Conservation (phyloP, 352 stramenopile species). For the Thalassiosira ordinaria region DNA sequence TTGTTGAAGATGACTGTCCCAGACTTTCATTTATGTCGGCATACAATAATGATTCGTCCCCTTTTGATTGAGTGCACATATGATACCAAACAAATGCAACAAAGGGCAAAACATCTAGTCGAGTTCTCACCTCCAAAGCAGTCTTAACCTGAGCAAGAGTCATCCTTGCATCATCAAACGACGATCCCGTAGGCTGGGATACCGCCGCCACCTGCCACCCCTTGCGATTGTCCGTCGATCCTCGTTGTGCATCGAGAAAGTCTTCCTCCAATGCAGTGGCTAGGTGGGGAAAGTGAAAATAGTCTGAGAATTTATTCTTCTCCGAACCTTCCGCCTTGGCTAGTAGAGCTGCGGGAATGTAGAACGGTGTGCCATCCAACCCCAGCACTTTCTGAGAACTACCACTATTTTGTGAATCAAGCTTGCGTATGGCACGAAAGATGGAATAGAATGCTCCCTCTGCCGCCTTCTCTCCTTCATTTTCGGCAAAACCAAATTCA, state of each 20-base stretch:
- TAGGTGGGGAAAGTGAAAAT: conserved; percentile 77
- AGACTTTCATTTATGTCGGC: too few relatives aligned
- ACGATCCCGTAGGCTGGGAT: conserved; percentile 67
- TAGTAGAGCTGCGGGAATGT: conserved; percentile 25
- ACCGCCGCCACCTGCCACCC: conserved; percentile 76
- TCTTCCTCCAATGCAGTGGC: conserved; percentile 74
- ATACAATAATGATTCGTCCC: too few relatives aligned
- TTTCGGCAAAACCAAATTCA: conserved; percentile 62
- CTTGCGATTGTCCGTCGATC: conserved; percentile 79
- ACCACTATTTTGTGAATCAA: conserved; percentile 22
- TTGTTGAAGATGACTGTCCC: conserved; percentile 88
- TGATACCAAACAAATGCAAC: too few relatives aligned
- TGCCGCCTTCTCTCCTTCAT: conserved; percentile 22
- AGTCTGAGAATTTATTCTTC: conserved; percentile 55
- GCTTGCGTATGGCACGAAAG: conserved; percentile 67
- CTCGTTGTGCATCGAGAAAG: conserved; percentile 79
- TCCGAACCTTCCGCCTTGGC: conserved; percentile 11
- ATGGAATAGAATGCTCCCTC: conserved; percentile 64
- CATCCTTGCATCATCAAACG: conserved; percentile 81
- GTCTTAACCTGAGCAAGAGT: conserved; percentile 66
- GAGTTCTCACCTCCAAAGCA: conserved; percentile 61
- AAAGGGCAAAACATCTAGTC: too few relatives aligned
- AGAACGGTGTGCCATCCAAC: conserved; percentile 45
- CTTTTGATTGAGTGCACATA: neutral
- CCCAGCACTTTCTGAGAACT: conserved; percentile 36